These are phyloP conservation scores for Fraxinus latifolia DNA, from an alignment of 305 asterid genomes.

Conservation along the genomic window DNA sequence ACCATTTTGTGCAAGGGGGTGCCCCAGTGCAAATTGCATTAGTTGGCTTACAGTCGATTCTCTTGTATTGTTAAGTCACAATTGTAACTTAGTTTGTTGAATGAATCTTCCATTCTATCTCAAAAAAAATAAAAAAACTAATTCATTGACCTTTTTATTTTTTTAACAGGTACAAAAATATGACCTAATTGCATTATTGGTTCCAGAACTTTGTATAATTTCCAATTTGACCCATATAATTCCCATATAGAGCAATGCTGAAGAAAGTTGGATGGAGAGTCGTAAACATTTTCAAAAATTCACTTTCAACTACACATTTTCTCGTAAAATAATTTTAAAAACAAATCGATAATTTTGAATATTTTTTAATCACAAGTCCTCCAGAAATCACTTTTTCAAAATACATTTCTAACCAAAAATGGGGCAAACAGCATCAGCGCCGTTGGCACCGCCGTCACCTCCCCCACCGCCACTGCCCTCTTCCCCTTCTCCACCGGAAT, in stretches of 20 bases:
- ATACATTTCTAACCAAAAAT: background rate
- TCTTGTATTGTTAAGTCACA: no score
- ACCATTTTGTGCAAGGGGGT: no score
- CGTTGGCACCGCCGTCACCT: background rate
- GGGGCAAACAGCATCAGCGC: background rate
- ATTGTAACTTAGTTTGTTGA: no score
- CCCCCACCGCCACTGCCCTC: background rate
- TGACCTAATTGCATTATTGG: constrained; percentile 19
- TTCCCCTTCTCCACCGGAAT: background rate
- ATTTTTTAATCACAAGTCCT: background rate
- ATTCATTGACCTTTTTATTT: background rate
- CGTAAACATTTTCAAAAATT: background rate
- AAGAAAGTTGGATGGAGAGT: constrained; percentile 49
- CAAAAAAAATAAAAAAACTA: background rate
- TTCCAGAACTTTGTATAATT: constrained; percentile 30
- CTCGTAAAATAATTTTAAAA: background rate
- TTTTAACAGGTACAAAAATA: constrained; percentile 28
- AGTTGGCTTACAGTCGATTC: no score
- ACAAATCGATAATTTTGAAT: no score
- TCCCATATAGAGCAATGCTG: constrained; percentile 27
- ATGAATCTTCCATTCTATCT: no score
- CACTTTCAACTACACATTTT: background rate
- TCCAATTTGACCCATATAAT: constrained; percentile 29
- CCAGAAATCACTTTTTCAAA: background rate
- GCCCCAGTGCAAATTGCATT: no score